Evolutionary conservation across 2,329 filamentous ascomycete species (phyloP), one percentile per base, ranked within the genome.

Genomic region (Alternaria consortialis): DNA sequence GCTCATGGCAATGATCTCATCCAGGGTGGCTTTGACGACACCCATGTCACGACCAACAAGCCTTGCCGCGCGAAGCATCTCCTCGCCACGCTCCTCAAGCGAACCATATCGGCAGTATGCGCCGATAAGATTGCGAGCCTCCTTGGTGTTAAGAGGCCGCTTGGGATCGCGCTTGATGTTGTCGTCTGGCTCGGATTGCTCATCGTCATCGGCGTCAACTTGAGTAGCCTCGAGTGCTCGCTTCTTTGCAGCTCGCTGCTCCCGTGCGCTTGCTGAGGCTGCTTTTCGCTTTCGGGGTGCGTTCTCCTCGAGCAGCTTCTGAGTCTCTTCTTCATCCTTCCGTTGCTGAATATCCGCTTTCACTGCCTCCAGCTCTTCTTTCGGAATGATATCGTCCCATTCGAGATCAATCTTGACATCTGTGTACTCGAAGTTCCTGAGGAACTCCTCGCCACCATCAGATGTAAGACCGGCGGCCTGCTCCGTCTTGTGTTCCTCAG

Each of bases 351-450:
- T 94, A 52, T 97, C 92, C 0, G 89, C 90, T 77, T 96, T 97
- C 80, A 98, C 91, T 62, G 89, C 90, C 15, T 94, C 94, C 17
- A 99, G 86, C 72, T 97, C 90, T 7, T 97, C 93, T 61, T 94
- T 93, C 0, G 95, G 96, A 69, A 99, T 98, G 71, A 99, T 99
- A 68, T 98, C 91, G 72, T 99, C 95, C 95, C 95, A 99, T 69
- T 96, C 93, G 27, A 98, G 88, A 66, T 98, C 86, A 62, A 98
- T 91, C 80, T 98, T 98, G 79, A 98, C 94, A 78, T 99, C 95
- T 1, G 95, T 97, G 74, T 97, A 97, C 75, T 98, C 93, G 69
- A 92, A 92, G 62, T 88, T 90, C 69, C 87, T 89, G 82, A 99
- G 89, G 79, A 98, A 99, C 64, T 97, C 97, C 76, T 97, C 94